A percentile compares a stretch with the other conserved stretches of the same genome.
Evolutionary conservation across 306 rosid species (phyloP).

Genomic region (Medicago ruthenica): DNA sequence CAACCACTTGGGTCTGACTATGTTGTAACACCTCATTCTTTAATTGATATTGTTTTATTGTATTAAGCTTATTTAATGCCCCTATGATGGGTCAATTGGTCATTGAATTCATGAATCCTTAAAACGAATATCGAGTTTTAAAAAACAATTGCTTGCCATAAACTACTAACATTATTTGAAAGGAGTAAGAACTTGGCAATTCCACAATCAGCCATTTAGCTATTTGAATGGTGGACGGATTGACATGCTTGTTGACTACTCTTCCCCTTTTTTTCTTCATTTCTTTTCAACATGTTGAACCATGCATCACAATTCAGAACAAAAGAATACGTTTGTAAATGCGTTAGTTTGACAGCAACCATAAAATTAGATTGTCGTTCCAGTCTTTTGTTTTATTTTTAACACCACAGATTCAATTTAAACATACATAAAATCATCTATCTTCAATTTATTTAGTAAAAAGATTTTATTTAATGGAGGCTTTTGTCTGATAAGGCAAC

Average conservation of each 20-base stretch:
- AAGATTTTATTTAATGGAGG: too few relatives aligned
- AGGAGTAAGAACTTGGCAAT: background rate
- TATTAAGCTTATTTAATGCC: too few relatives aligned
- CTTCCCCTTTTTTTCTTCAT: background rate
- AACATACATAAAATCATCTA: too few relatives aligned
- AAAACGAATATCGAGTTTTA: too few relatives aligned
- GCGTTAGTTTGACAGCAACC: constrained; percentile 22
- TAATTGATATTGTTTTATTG: too few relatives aligned
- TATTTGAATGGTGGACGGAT: background rate
- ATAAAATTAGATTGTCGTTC: background rate
- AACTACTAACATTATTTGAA: too few relatives aligned
- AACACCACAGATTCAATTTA: background rate
- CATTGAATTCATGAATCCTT: too few relatives aligned
- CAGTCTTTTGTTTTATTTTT: background rate
- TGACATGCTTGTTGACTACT: background rate
- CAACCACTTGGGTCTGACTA: too few relatives aligned
- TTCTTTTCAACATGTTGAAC: background rate
- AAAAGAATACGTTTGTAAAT: background rate
- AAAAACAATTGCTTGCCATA: too few relatives aligned
- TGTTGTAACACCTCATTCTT: too few relatives aligned
- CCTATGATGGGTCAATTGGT: too few relatives aligned
- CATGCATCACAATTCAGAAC: background rate
- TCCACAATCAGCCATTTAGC: background rate
- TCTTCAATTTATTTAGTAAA: too few relatives aligned
- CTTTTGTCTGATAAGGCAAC: background rate